These are phyloP conservation scores for Sporothrix brunneoviolacea DNA, from an alignment of 2,329 filamentous ascomycete genomes.

Conservation along the genomic window DNA sequence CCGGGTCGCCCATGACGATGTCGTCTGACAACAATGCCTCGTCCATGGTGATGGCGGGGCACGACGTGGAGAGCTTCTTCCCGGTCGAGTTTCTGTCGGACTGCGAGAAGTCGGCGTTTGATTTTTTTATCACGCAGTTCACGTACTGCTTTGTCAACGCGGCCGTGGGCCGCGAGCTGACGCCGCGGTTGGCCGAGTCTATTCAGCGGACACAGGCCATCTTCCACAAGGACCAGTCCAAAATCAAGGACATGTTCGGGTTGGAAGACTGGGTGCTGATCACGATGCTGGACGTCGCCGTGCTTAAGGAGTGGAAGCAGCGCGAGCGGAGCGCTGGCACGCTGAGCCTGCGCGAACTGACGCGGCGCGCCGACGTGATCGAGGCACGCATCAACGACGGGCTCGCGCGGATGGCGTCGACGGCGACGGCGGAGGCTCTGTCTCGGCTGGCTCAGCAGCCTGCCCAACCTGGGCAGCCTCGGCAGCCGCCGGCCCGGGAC, in stretches of 20 bases:
- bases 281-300: slow-evolving; percentile 9
- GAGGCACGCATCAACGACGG: slow-evolving; percentile 1
- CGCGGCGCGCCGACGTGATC: slow-evolving; percentile 6
- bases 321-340: slow-evolving; percentile 10
- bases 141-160: slow-evolving; percentile 4
- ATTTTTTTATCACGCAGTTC: slow-evolving; percentile 9
- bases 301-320: slow-evolving; percentile 11
- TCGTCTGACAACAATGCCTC: neutral
- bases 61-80: neutral
- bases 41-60: neutral
- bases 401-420: neutral
- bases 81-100: slow-evolving; percentile 6
- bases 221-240: slow-evolving; percentile 9
- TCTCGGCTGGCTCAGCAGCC: neutral
- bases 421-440: neutral
- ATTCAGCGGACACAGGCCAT: slow-evolving; percentile 11
- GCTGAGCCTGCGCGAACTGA: slow-evolving; percentile 6
- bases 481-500: neutral
- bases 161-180: slow-evolving; percentile 6
- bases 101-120: slow-evolving; percentile 4
- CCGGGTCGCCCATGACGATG: neutral
- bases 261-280: slow-evolving; percentile 10
- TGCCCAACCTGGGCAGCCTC: too few relatives aligned
- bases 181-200: slow-evolving; percentile 7
- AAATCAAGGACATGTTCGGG: slow-evolving; percentile 4